phyloP scores from a whole-genome alignment of 2,329 filamentous ascomycete genomes.

The Colletotrichum viniferum region DNA sequence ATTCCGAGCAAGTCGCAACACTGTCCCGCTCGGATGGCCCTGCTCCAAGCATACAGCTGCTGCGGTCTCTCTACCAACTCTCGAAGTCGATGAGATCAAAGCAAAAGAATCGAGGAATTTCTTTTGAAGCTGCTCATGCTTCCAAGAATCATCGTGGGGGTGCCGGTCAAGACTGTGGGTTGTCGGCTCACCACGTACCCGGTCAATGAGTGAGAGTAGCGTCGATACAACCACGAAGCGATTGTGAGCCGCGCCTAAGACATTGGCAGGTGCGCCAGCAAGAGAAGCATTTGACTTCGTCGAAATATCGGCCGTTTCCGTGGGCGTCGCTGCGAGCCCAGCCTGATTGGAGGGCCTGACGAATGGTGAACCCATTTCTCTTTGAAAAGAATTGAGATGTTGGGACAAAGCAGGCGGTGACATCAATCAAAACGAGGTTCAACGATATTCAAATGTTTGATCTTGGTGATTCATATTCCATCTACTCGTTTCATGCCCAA shows the following conservation, averaged over 20 bases:
- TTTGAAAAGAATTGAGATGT: no score
- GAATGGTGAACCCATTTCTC: no score
- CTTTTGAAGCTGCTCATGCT: conserved; percentile 23
- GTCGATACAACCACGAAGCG: not conserved
- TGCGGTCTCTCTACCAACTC: conserved; percentile 26
- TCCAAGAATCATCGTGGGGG: conserved; percentile 22
- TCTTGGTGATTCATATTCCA: not conserved
- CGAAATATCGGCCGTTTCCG: no score
- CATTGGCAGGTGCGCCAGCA: not conserved
- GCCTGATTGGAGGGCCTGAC: no score
- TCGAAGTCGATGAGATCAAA: conserved; percentile 31
- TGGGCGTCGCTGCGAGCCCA: no score
- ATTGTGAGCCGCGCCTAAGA: not conserved
- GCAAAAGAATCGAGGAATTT: conserved; percentile 39
- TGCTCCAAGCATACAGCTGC: conserved; percentile 35
- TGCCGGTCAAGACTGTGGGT: not conserved
- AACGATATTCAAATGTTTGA: no score
- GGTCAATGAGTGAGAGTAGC: conserved; percentile 27
- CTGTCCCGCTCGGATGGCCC: conserved; percentile 22
- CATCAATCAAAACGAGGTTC: no score
- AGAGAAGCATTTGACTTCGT: no score
- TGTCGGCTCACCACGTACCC: conserved; percentile 29
- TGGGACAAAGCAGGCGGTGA: no score
- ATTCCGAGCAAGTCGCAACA: conserved; percentile 33
- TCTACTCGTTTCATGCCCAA: not conserved